Conservation (phyloP, 2,329 filamentous ascomycete species). For the Pseudogymnoascus verrucosus region DNA sequence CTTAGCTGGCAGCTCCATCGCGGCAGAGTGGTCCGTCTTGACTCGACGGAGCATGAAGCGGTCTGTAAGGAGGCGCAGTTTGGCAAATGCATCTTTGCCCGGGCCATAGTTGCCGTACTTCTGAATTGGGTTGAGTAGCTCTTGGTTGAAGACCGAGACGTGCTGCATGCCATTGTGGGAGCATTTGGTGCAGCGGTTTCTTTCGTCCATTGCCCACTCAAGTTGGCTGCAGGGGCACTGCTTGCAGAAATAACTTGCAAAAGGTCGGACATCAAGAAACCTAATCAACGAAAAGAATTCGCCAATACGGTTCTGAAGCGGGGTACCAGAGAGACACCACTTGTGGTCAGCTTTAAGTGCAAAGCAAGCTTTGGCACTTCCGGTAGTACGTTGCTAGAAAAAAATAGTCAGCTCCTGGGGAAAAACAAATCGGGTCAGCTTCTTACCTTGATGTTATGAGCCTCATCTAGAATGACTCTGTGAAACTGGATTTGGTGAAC, state of each 20-base stretch:
- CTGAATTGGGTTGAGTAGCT: conserved; percentile 78
- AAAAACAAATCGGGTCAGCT: neutral
- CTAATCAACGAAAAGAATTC: conserved; percentile 93
- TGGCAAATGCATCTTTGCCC: conserved; percentile 65
- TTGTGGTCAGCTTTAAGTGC: conserved; percentile 81
- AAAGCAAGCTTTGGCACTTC: conserved; percentile 92
- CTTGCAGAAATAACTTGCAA: conserved; percentile 92
- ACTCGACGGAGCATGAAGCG: conserved; percentile 92
- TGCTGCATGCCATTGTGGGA: conserved; percentile 45
- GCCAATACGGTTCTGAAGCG: conserved; percentile 92
- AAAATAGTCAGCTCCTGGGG: conserved; percentile 24
- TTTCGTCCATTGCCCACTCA: conserved; percentile 72
- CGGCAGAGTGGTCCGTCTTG: conserved; percentile 86
- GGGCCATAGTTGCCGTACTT: conserved; percentile 51
- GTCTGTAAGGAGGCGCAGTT: conserved; percentile 81
- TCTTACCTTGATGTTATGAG: conserved; percentile 77
- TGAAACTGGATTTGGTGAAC: conserved; percentile 86
- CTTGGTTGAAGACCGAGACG: conserved; percentile 86
- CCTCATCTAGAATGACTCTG: conserved; percentile 87
- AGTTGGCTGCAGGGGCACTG: conserved; percentile 70
- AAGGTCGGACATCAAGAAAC: conserved; percentile 82
- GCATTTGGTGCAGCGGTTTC: conserved; percentile 65
- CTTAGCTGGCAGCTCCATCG: conserved; percentile 95
- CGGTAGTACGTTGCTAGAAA: conserved; percentile 64
- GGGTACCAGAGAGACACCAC: conserved; percentile 93